These are phyloP conservation scores for Perilla frutescens DNA, from an alignment of 257 asterid species.

Conservation along the genomic window DNA sequence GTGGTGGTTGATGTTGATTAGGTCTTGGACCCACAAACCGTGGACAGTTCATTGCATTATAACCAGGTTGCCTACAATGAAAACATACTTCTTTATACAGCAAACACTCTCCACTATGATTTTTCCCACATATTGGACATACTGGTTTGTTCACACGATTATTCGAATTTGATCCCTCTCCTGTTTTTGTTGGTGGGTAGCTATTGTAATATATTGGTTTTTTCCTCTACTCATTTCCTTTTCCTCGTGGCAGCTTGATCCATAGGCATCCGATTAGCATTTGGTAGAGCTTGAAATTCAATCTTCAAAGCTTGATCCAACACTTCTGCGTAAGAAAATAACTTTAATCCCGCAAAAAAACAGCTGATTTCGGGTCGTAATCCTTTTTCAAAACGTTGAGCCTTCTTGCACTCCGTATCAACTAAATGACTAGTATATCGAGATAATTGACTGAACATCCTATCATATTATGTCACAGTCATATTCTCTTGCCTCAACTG, in stretches of 20 bases:
- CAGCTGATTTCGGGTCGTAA: background rate
- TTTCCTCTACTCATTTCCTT: background rate
- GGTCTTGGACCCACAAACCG: no score
- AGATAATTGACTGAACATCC: background rate
- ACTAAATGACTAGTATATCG: background rate
- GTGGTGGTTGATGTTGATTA: no score
- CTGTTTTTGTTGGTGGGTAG: background rate
- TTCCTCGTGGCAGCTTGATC: background rate
- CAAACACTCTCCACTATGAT: no score
- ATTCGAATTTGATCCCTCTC: background rate
- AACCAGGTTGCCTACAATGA: no score
- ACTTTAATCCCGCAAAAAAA: background rate
- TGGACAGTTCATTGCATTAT: no score
- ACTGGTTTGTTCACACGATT: background rate
- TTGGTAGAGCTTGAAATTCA: no score
- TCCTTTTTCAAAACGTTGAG: no score
- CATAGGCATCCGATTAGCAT: no score
- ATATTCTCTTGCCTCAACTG: background rate
- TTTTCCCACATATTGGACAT: no score
- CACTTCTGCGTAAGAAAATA: background rate
- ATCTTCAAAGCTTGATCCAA: background rate
- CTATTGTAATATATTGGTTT: background rate
- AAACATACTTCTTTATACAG: no score
- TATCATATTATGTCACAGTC: background rate
- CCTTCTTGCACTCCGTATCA: background rate